Evolutionary conservation across 2,329 filamentous ascomycete genomes (phyloP), one percentile per base, ranked within the genome.

Genomic region (Hypoxylon sp.): DNA sequence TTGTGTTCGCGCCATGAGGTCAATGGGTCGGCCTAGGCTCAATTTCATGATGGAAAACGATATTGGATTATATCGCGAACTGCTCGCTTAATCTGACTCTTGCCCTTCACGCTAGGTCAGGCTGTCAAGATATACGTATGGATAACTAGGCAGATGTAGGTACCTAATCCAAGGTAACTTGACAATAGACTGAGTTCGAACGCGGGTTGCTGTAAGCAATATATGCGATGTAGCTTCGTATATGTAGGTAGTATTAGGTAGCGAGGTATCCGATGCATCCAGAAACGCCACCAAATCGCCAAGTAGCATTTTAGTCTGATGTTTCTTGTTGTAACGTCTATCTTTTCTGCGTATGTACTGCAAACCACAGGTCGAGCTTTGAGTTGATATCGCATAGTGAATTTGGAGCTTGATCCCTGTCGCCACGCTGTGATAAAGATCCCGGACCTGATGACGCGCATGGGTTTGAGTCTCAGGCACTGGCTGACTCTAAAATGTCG

Each of bases 11-110:
- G 39, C n/a, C 7, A 15, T 21, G 24, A 51, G 56, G 44, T 44
- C 37, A 52, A 66, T 60, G 35, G 66, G 13, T 50, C 17, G 19
- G 58, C 42, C 66, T 62, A 56, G 66, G 57, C 44, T 11, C 50
- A 27, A 29, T 52, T 15, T 50, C 15, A 5, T 15, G 31, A 29
- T 24, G 24, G 19, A 27, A 32, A 35, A 19, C 8, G 17, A 48
- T 32, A 47, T n/a, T 6, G 35, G 13, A 37, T 13, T 37, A 15
- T 10, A 37, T 15, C 10, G n/a, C 32, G 35, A 37, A 32, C 11
- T 48, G 37, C 15, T 64, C 53, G 39, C 48, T 19, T 24, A 52
- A 48, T 32, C 51, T 56, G 19, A 24, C n/a, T 19, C 24, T 31
- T 24, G 21, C 11, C 44, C 56, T 27, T 44, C 21, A 19, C 17